phyloP scores from a whole-genome alignment of 208 protist species.

The Zelonia costaricensis region DNA sequence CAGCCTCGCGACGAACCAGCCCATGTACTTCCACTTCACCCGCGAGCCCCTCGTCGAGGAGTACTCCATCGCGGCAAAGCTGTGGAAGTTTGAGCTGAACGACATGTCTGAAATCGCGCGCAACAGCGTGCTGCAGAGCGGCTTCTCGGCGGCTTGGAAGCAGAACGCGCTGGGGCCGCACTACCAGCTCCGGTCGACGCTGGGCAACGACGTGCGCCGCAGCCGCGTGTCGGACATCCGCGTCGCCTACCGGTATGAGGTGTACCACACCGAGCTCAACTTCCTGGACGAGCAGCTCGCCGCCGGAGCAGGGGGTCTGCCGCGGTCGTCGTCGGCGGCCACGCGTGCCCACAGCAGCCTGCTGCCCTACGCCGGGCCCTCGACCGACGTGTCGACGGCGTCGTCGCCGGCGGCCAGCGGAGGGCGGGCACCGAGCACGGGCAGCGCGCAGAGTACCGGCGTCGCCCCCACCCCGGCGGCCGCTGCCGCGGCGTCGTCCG shows the following conservation, averaged over 20 bases:
- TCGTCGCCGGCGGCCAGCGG: neutral
- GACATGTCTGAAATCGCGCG: slow-evolving; percentile 99
- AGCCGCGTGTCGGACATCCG: slow-evolving; percentile 97
- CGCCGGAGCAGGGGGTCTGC: neutral
- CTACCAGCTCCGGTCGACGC: slow-evolving; percentile 86
- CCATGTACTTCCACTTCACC: slow-evolving; percentile 95
- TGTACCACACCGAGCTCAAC: slow-evolving; percentile 90
- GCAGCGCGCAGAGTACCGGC: too few relatives aligned
- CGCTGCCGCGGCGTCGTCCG: too few relatives aligned
- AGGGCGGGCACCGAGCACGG: too few relatives aligned
- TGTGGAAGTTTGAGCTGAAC: slow-evolving; percentile 96
- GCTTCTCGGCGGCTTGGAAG: slow-evolving; percentile 95
- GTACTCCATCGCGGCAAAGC: slow-evolving; percentile 98
- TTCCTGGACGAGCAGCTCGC: slow-evolving; percentile 81
- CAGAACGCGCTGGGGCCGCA: slow-evolving; percentile 91
- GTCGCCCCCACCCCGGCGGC: too few relatives aligned
- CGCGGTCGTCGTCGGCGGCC: neutral
- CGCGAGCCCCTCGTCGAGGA: slow-evolving; percentile 99
- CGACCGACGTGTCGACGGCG: neutral
- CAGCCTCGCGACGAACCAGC: slow-evolving; percentile 97
- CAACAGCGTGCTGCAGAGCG: slow-evolving; percentile 96
- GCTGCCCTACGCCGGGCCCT: too few relatives aligned
- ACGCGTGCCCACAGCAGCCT: neutral
- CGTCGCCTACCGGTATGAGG: slow-evolving; percentile 94
- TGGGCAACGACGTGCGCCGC: slow-evolving; percentile 93